These are phyloP conservation scores for Pseudomicrostroma phylloplanum DNA, from an alignment of 1,284 basidiomycete genomes.

Conservation along the genomic window DNA sequence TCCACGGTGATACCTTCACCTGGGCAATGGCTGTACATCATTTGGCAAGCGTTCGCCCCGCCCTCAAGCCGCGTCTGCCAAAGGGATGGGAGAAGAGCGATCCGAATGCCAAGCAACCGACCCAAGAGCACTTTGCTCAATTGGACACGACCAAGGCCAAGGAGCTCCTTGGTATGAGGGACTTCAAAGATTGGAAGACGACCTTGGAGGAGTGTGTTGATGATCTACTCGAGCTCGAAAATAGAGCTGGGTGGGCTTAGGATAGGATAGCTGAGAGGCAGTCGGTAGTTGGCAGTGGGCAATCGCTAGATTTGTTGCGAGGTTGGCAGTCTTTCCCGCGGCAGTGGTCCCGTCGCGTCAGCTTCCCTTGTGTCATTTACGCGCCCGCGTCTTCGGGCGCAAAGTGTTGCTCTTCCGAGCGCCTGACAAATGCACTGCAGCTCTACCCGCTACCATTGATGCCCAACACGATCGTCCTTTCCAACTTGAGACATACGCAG, in stretches of 20 bases:
- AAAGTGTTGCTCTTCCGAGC: no score
- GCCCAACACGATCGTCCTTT: no score
- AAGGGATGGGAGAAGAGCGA: slow-evolving; percentile 34
- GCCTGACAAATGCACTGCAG: no score
- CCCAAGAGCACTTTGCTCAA: slow-evolving; percentile 17
- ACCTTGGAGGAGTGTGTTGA: slow-evolving; percentile 37
- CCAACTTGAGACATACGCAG: no score
- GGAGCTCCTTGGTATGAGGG: slow-evolving; percentile 18
- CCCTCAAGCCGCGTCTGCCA: slow-evolving; percentile 29
- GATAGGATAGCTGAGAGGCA: no score
- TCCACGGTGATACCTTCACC: slow-evolving; percentile 35
- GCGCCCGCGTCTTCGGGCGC: no score
- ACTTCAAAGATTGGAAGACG: slow-evolving; percentile 33
- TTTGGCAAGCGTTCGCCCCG: slow-evolving; percentile 25
- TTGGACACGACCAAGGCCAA: slow-evolving; percentile 32
- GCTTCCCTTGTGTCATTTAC: no score
- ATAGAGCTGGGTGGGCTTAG: slow-evolving; percentile 5
- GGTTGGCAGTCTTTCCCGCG: no score
- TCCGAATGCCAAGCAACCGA: slow-evolving; percentile 10
- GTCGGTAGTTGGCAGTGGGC: no score
- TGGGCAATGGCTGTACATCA: slow-evolving; percentile 33
- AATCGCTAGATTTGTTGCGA: no score
- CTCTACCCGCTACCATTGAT: no score
- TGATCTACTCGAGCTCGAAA: slow-evolving; percentile 32
- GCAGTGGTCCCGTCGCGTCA: no score